These are phyloP conservation scores for Massospora cicadina DNA, from an alignment of 371 early-diverging fungal species.

Conservation along the genomic window DNA sequence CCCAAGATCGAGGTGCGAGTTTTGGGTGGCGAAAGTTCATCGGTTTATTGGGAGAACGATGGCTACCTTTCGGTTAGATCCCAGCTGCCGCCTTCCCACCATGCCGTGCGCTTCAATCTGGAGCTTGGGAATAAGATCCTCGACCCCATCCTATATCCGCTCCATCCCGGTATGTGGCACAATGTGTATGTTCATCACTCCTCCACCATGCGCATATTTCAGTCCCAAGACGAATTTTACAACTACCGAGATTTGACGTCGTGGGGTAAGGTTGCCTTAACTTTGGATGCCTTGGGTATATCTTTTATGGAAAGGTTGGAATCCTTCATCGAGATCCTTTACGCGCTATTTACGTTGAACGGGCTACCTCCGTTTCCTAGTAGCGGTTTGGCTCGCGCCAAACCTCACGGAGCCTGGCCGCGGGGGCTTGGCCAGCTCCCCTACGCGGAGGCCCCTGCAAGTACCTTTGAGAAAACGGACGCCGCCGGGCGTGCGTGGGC, in stretches of 20 bases:
- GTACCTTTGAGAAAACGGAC: neutral
- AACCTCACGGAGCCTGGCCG: neutral
- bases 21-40: constrained; percentile 8
- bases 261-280: neutral
- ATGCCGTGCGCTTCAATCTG: constrained; percentile 12
- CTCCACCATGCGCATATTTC: neutral
- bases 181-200: constrained; percentile 14
- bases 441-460: neutral
- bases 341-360: neutral
- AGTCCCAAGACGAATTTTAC: constrained; percentile 5
- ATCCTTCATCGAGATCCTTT: neutral
- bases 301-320: neutral
- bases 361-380: neutral
- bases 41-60: constrained; percentile 14
- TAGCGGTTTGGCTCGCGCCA: too few relatives aligned
- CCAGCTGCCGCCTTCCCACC: constrained; percentile 14
- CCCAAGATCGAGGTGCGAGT: constrained; percentile 9
- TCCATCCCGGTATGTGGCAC: constrained; percentile 14
- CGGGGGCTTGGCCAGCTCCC: neutral
- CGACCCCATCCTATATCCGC: constrained; percentile 13
- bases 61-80: constrained; percentile 8
- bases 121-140: constrained; percentile 10
- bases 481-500: neutral
- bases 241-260: neutral
- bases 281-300: neutral